phyloP scores from a whole-genome alignment of 306 rosid species.

The Vigna angularis region DNA sequence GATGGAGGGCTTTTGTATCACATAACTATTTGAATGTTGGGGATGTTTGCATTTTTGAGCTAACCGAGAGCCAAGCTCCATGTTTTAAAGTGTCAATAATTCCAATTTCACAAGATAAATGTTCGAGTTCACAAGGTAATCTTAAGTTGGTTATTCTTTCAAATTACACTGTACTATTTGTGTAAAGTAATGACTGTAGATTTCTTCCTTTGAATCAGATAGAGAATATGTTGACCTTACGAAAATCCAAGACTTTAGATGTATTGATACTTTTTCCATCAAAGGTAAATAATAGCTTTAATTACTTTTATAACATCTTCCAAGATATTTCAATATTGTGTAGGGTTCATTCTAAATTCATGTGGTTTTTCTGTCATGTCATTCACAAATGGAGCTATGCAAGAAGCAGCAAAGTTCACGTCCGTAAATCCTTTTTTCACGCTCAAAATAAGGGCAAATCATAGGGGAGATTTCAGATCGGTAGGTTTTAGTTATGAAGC shows the following conservation, averaged over 20 bases:
- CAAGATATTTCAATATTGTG: not conserved
- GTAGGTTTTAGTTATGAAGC: slow-evolving; percentile 26
- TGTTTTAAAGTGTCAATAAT: not conserved
- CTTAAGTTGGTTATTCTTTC: not conserved
- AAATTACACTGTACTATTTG: not conserved
- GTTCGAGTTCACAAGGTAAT: not conserved
- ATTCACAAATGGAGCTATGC: slow-evolving; percentile 6
- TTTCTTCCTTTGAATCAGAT: not conserved
- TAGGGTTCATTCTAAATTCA: not conserved
- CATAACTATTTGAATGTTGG: slow-evolving; percentile 31
- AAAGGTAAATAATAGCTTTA: not conserved
- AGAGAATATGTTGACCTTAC: not conserved
- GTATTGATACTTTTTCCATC: not conserved
- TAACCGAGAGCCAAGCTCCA: not conserved
- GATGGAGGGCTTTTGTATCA: slow-evolving; percentile 48
- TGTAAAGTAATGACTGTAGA: not conserved
- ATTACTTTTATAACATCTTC: not conserved
- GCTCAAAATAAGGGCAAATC: not conserved
- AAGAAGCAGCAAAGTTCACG: slow-evolving; percentile 1
- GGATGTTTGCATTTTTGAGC: slow-evolving; percentile 30
- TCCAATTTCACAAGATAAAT: not conserved
- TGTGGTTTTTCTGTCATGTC: not conserved
- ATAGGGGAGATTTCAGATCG: not conserved
- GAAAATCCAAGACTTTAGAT: not conserved
- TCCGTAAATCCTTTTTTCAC: slow-evolving; percentile 13